Conservation (phyloP, 2,329 filamentous ascomycete genomes). For the Claviceps pusilla region DNA sequence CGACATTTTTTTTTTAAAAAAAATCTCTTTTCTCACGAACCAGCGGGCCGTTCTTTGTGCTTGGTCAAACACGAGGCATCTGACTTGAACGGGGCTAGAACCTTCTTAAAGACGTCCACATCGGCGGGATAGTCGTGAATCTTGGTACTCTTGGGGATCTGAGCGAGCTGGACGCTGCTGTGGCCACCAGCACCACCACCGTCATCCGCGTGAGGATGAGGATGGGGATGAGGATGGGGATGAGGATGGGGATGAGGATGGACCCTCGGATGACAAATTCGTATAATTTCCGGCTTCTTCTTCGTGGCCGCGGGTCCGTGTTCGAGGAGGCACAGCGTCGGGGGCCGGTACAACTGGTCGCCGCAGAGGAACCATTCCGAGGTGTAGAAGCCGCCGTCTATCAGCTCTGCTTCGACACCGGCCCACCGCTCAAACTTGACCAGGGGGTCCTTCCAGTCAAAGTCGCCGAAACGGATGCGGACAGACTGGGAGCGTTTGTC, state of each 20-base stretch:
- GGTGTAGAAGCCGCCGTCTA: slow-evolving; percentile 56
- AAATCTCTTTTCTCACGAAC: neutral
- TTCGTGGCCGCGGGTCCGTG: neutral
- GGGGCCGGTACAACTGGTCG: slow-evolving; percentile 19
- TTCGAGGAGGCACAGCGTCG: slow-evolving; percentile 18
- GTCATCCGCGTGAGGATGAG: neutral
- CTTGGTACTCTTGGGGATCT: neutral
- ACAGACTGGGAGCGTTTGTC: slow-evolving; percentile 20
- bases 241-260: no score
- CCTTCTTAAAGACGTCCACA: slow-evolving; percentile 4
- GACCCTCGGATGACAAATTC: slow-evolving; percentile 6
- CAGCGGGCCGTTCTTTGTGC: neutral
- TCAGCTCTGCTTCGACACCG: slow-evolving; percentile 44
- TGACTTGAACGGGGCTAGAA: slow-evolving; percentile 5
- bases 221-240: no score
- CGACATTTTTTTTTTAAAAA: no score
- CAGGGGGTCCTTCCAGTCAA: slow-evolving; percentile 58
- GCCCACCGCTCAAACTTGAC: slow-evolving; percentile 58
- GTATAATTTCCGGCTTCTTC: slow-evolving; percentile 9
- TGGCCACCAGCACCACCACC: neutral
- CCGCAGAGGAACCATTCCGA: slow-evolving; percentile 23
- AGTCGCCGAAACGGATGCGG: slow-evolving; percentile 53
- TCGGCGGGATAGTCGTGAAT: slow-evolving; percentile 12
- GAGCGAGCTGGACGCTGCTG: neutral
- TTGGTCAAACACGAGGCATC: neutral